These are phyloP conservation scores for Penicillium diatomitis DNA, from an alignment of 495 filamentous ascomycete species.

Conservation along the genomic window DNA sequence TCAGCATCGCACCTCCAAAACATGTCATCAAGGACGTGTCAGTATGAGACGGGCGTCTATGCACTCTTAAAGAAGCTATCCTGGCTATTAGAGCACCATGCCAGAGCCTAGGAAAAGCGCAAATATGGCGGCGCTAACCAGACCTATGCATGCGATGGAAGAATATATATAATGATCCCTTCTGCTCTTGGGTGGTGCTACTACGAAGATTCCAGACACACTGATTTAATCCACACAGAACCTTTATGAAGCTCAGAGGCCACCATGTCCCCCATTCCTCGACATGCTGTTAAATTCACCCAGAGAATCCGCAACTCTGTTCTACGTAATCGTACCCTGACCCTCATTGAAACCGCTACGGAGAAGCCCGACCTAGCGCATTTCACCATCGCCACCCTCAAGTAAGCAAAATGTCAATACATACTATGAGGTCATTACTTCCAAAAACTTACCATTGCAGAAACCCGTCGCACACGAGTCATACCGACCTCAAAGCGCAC, in stretches of 20 bases:
- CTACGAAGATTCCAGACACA: not conserved
- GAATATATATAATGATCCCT: conserved; percentile 1
- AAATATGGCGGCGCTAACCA: not conserved
- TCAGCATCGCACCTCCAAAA: not conserved
- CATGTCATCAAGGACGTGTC: no score
- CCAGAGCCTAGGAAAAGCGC: not conserved
- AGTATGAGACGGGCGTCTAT: conserved; percentile 1
- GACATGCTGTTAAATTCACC: conserved; percentile 8
- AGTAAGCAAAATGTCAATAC: conserved; percentile 5
- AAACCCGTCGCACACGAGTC: conserved; percentile 12
- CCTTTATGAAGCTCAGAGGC: not conserved
- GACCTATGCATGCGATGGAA: not conserved
- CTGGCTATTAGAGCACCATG: conserved; percentile 1
- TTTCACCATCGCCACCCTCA: conserved; percentile 12
- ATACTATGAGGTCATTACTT: conserved; percentile 1
- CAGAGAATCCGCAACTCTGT: conserved; percentile 10
- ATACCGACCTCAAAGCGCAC: conserved; percentile 9
- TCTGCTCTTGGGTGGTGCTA: not conserved
- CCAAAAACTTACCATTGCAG: conserved; percentile 8
- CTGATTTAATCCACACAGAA: not conserved
- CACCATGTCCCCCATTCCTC: conserved; percentile 10
- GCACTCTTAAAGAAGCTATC: not conserved
- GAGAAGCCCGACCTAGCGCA: conserved; percentile 11
- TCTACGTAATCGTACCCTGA: conserved; percentile 9
- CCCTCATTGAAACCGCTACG: conserved; percentile 9